A percentile compares a stretch with the other conserved stretches of the same genome.
phyloP scores from a whole-genome alignment of 495 filamentous ascomycete species.

The Neurospora intermedia region DNA sequence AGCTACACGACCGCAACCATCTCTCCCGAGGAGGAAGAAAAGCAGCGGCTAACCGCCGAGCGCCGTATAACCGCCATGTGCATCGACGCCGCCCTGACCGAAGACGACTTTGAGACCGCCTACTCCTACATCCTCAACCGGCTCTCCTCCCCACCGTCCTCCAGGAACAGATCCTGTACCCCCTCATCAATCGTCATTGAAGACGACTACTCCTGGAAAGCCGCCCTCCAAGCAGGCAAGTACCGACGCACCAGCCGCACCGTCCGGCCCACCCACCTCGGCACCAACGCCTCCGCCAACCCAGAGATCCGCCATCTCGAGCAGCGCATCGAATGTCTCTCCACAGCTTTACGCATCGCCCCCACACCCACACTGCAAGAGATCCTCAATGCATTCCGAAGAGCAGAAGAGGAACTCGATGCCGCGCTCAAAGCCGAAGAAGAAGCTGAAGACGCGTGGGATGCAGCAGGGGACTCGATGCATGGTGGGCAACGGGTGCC shows the following conservation, averaged over 20 bases:
- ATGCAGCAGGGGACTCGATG: constrained; percentile 48
- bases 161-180: not conserved
- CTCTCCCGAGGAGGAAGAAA: constrained; percentile 19
- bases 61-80: constrained; percentile 77
- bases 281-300: constrained; percentile 37
- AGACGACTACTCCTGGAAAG: constrained; percentile 87
- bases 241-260: constrained; percentile 47
- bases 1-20: constrained; percentile 1
- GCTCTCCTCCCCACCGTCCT: constrained; percentile 18
- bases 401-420: constrained; percentile 78
- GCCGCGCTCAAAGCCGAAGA: constrained; percentile 58
- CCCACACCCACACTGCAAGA: constrained; percentile 71
- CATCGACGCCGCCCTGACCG: constrained; percentile 71
- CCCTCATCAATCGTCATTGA: constrained; percentile 18
- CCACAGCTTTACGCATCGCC: constrained; percentile 70
- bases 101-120: constrained; percentile 92
- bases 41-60: constrained; percentile 33
- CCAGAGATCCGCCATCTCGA: constrained; percentile 55
- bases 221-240: constrained; percentile 78
- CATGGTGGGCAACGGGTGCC: constrained; percentile 45
- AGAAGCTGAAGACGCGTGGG: constrained; percentile 63
- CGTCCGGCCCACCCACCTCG: constrained; percentile 38
- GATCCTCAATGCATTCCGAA: constrained; percentile 72
- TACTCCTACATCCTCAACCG: constrained; percentile 86
- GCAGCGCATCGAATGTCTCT: constrained; percentile 85